Evolutionary conservation across 2,329 filamentous ascomycete species (phyloP), one percentile per base, ranked within the genome.

Genomic region (Stenocarpella maydis): DNA sequence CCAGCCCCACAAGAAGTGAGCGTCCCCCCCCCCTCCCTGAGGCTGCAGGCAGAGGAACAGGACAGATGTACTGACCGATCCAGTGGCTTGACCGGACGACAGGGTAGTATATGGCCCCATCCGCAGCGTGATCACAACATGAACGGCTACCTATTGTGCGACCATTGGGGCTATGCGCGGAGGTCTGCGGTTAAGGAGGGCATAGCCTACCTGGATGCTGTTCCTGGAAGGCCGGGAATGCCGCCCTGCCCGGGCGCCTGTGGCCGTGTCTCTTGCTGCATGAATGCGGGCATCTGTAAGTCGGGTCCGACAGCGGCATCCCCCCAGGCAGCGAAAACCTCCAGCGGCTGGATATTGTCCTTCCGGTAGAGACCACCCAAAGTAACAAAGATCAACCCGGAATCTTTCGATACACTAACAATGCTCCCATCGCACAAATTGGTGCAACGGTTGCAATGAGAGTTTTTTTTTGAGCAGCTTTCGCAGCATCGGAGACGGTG

Each of bases 251-350:
- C 67, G 2, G 28, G 58, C 31, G 34, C 45, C 5, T 68, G 67
- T 17, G 67, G 49, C 4, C 67, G 67, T 21, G 67, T 68, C 15
- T 68, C 67, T 5, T 68, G 67, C 39, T 49, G 58, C 14, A 37
- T 19, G 14, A 24, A 43, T 1, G 34, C 67, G 4, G 67, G 58
- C 12, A 64, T 68, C 14, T 68, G 67, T 28, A 26, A 47, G 45
- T 34, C n/a, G 15, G 19, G 4, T 14, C 0, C 6, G 31, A n/a
- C n/a, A n/a, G 31, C 31, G 8, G 31, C 8, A 4, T 4, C 4
- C 31, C 31, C 31, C 31, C 4, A 31, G 4, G 31, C 8, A 8
- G 4, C 4, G 8, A 31, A 4, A 31, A 31, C 31, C 4, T 31
- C 31, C 31, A 31, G 31, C 31, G 31, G 31, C 31, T 31, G 31